Percentiles rank a stretch among this genome's conserved stretches.
Evolutionary conservation across 805 yeast genomes (phyloP).

Genomic region (Ogataea siamensis): DNA sequence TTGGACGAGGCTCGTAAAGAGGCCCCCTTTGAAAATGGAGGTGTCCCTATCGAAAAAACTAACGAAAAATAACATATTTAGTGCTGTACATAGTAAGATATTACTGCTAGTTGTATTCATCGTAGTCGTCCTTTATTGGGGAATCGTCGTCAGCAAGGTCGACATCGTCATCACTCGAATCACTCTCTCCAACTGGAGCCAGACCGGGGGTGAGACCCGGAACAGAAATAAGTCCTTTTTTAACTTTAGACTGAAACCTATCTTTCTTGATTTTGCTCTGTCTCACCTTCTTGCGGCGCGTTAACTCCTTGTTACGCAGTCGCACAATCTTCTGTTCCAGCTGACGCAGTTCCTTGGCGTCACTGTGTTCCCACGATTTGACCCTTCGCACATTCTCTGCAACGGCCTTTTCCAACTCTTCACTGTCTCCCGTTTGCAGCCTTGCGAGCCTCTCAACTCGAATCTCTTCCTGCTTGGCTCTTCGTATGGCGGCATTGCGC

Average conservation of each 20-base stretch:
- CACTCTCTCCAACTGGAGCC: slow-evolving; percentile 73
- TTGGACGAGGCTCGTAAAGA: slow-evolving; percentile 86
- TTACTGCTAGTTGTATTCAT: slow-evolving; percentile 25
- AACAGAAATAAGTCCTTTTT: slow-evolving; percentile 42
- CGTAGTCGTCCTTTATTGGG: slow-evolving; percentile 29
- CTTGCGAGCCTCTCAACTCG: slow-evolving; percentile 24
- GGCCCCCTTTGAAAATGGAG: slow-evolving; percentile 80
- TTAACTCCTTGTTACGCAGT: slow-evolving; percentile 44
- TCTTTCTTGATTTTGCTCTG: slow-evolving; percentile 32
- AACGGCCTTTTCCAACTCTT: slow-evolving; percentile 40
- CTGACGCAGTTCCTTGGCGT: slow-evolving; percentile 40
- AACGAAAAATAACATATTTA: slow-evolving; percentile 5
- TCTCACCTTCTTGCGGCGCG: slow-evolving; percentile 34
- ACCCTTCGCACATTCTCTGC: slow-evolving; percentile 38
- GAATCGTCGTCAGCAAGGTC: slow-evolving; percentile 11
- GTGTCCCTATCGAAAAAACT: slow-evolving; percentile 34
- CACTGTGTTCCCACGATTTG: slow-evolving; percentile 40
- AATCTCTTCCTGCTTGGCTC: slow-evolving; percentile 21
- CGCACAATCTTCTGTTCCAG: slow-evolving; percentile 42
- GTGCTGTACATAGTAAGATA: slow-evolving; percentile 11
- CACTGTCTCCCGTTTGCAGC: slow-evolving; percentile 25
- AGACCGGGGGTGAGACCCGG: slow-evolving; percentile 82
- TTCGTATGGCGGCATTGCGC: slow-evolving; percentile 12
- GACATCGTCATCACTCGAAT: slow-evolving; percentile 39
- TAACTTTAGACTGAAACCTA: slow-evolving; percentile 40